Evolutionary conservation across 208 protist genomes (phyloP).

Genomic region (Trypanosoma caninum): DNA sequence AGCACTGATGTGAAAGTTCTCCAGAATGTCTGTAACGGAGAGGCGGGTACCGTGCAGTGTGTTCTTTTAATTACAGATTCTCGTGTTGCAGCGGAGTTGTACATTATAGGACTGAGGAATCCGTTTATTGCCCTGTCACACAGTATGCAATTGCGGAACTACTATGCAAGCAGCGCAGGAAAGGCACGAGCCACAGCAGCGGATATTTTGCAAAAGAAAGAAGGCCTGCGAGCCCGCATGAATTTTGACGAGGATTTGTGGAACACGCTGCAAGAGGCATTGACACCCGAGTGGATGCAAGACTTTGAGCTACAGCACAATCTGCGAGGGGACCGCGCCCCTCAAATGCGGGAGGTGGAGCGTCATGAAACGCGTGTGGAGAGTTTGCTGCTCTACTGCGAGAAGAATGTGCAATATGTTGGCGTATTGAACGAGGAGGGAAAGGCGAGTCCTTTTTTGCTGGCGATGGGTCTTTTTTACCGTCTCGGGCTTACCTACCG

Average conservation of each 20-base stretch:
- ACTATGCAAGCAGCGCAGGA: conserved; percentile 24
- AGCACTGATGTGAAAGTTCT: neutral
- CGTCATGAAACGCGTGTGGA: conserved; percentile 47
- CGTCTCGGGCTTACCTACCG: conserved; percentile 39
- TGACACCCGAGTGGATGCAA: conserved; percentile 27
- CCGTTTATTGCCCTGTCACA: conserved; percentile 44
- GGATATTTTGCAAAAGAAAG: conserved; percentile 51
- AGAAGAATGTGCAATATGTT: conserved; percentile 63
- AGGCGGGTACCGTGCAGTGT: neutral
- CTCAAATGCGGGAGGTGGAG: conserved; percentile 40
- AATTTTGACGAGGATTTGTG: conserved; percentile 78
- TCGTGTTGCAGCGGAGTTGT: conserved; percentile 64
- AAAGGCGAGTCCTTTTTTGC: conserved; percentile 67
- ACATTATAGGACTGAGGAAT: conserved; percentile 57
- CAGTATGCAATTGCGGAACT: conserved; percentile 36
- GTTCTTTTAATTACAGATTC: conserved; percentile 65
- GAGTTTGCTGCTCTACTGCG: conserved; percentile 64
- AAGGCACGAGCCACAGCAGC: conserved; percentile 31
- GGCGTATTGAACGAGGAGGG: conserved; percentile 68
- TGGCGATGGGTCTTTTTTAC: conserved; percentile 57
- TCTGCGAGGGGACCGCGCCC: neutral
- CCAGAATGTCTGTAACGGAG: neutral
- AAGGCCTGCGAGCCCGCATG: conserved; percentile 36
- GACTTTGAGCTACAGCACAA: conserved; percentile 23
- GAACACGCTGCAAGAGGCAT: conserved; percentile 27